A percentile compares a stretch with the other conserved stretches of the same genome.
phyloP scores from a whole-genome alignment of 805 yeast species.

The Candida glaebosa region DNA sequence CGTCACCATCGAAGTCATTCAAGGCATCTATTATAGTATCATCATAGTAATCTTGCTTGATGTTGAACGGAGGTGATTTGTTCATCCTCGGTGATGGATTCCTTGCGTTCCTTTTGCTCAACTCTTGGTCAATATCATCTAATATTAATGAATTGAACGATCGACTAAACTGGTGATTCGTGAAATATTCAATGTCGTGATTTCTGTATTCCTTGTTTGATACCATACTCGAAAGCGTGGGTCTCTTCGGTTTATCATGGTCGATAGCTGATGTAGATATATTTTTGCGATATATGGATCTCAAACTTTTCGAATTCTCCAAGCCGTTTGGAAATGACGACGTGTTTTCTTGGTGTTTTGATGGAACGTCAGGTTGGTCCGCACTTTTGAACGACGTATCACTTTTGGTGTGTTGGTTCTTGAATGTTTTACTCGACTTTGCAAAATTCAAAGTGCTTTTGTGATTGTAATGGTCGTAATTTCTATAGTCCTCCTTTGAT shows the following conservation, averaged over 20 bases:
- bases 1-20: constrained; percentile 8
- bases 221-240: not conserved
- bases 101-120: constrained; percentile 13
- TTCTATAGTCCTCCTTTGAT: no score
- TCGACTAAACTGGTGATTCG: constrained; percentile 38
- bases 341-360: not conserved
- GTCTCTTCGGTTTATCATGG: not conserved
- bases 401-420: no score
- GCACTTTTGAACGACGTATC: no score
- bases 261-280: not conserved
- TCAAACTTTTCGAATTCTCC: not conserved
- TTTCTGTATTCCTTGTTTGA: not conserved
- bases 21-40: constrained; percentile 10
- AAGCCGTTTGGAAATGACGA: not conserved
- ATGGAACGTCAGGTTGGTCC: not conserved
- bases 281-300: not conserved
- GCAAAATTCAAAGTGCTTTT: no score
- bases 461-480: no score
- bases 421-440: no score
- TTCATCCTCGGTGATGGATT: constrained; percentile 15
- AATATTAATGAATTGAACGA: constrained; percentile 42
- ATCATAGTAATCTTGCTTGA: constrained; percentile 26
- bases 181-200: constrained; percentile 26
- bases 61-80: constrained; percentile 42
- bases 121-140: constrained; percentile 30